Percentiles rank a stretch among this genome's conserved stretches.
These are phyloP conservation scores for Chrysoporthe austroafricana DNA, from an alignment of 2,329 filamentous ascomycete species.

Conservation along the genomic window DNA sequence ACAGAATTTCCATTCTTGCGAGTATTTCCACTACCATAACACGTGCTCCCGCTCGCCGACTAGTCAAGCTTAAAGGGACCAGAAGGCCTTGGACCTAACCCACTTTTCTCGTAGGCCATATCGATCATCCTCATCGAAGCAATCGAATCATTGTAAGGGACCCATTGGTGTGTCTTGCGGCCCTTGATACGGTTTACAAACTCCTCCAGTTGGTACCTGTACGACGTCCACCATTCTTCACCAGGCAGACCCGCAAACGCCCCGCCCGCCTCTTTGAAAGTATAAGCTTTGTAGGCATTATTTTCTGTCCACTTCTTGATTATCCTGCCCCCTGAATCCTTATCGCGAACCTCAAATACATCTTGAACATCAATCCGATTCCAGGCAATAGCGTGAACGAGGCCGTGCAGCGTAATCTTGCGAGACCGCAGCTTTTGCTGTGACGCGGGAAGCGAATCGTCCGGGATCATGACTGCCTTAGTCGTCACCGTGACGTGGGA, in stretches of 20 bases:
- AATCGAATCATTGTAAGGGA: constrained; percentile 42
- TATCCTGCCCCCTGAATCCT: constrained; percentile 22
- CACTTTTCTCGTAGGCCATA: constrained; percentile 42
- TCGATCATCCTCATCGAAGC: constrained; percentile 45
- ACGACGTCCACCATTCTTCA: constrained; percentile 47
- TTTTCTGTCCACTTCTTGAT: constrained; percentile 33
- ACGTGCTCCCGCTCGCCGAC: not conserved
- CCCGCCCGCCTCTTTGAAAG: constrained; percentile 37
- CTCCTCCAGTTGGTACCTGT: constrained; percentile 50
- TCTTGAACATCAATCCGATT: constrained; percentile 44
- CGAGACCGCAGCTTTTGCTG: constrained; percentile 35
- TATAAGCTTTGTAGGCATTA: constrained; percentile 40
- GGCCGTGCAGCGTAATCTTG: constrained; percentile 36
- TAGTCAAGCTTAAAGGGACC: not conserved
- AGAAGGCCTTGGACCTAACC: constrained; percentile 32
- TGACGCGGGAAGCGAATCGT: constrained; percentile 29
- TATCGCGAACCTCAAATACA: constrained; percentile 36
- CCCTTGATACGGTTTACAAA: constrained; percentile 51
- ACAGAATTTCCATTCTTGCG: not conserved
- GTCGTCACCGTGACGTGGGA: constrained; percentile 33
- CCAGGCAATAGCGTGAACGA: constrained; percentile 35
- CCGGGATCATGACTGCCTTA: constrained; percentile 33
- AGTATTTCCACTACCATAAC: too few relatives aligned
- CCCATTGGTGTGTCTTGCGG: constrained; percentile 41
- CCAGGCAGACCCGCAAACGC: constrained; percentile 33